Evolutionary conservation across 2,329 filamentous ascomycete genomes (phyloP), one percentile per base, ranked within the genome.

Genomic region (Sporothrix humicola): DNA sequence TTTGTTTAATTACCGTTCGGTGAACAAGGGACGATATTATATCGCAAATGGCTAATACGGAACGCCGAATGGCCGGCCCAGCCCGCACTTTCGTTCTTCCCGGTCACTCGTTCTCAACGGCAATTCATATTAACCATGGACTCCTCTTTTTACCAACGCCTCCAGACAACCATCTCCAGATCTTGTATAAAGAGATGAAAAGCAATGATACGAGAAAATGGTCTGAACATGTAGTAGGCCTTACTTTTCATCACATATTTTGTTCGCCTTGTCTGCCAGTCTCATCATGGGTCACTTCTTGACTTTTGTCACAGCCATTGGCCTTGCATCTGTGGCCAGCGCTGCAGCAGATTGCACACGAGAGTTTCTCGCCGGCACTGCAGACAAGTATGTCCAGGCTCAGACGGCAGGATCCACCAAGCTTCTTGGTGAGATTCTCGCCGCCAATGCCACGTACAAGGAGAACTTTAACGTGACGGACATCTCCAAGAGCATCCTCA

Each of bases 401-500:
- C 56, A 59, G 56, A 59, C 56, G 31, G 13, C 56, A 17, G 56
- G 56, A 13, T 59, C 56, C 3, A 15, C 75, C 77, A 31, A 69
- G 61, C 3, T 50, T 3, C 68, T 63, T 3, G 26, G 58, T 8
- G 5, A 23, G 2, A 72, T 73, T 9, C 73, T 68, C 20, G 17
- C 75, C 8, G 31, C 75, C 13, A 54, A 74, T 26, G 72, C 76
- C 10, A 54, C 74, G 2, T 79, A 78, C 69, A 20, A 63, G 17
- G 78, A 79, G 66, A 79, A 79, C 73, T 75, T 77, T 71, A 66
- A 44, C 10, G 56, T 72, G 3, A 23, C 74, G 6, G 73, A 73
- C 73, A 74, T 79, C 66, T 15, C 63, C 17, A 75, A 75, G 59
- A 75, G 77, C 52, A 73, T 77, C n/a, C 69, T 78, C 0, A 63